Evolutionary conservation across 2,329 filamentous ascomycete genomes (phyloP).

Genomic region (Albifimbria verrucaria): DNA sequence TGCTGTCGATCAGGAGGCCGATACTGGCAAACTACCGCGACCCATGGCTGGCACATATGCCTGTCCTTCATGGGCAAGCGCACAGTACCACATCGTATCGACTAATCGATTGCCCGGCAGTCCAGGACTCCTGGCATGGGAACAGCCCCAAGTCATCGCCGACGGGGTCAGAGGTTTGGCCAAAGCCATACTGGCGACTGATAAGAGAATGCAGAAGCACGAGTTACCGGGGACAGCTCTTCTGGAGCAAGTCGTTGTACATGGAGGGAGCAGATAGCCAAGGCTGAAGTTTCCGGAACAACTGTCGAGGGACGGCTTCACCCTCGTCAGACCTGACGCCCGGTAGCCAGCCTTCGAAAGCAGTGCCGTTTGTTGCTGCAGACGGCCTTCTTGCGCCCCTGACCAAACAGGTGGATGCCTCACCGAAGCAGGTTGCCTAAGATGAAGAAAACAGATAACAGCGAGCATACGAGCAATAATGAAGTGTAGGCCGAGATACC

Average conservation of each 20-base stretch:
- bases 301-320: constrained; percentile 15
- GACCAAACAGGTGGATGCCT: not conserved
- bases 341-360: not conserved
- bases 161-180: constrained; percentile 39
- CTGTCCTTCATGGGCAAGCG: constrained; percentile 47
- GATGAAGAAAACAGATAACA: no score
- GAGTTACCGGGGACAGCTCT: constrained; percentile 22
- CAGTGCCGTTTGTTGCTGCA: not conserved
- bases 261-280: constrained; percentile 12
- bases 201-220: constrained; percentile 31
- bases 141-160: constrained; percentile 42
- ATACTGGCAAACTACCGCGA: constrained; percentile 14
- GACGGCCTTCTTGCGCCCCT: not conserved
- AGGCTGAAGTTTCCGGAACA: constrained; percentile 22
- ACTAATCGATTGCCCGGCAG: constrained; percentile 35
- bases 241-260: constrained; percentile 30
- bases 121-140: constrained; percentile 45
- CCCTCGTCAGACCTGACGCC: not conserved
- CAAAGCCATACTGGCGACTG: constrained; percentile 31
- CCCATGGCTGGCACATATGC: constrained; percentile 30
- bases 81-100: constrained; percentile 40
- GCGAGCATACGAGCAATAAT: no score
- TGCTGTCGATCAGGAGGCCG: constrained; percentile 8
- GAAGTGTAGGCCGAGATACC: no score
- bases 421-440: no score